Conservation (phyloP, 768 basidiomycete species). For the Amanita subjunquillea region DNA sequence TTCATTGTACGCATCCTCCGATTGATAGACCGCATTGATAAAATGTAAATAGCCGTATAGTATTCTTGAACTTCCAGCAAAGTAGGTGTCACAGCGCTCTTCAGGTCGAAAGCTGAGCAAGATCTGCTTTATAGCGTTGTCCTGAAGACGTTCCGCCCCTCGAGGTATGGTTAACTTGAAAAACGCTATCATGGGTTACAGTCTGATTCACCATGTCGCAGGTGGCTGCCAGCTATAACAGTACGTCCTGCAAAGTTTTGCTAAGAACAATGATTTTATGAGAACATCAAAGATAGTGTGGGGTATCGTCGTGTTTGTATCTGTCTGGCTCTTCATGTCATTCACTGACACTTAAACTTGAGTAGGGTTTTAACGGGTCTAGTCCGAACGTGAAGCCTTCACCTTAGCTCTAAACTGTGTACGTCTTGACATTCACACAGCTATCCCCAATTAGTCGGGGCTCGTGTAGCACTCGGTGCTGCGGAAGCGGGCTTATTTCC, state of each 20-base stretch:
- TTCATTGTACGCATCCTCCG: slow-evolving; percentile 41
- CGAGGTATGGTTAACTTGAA: slow-evolving; percentile 26
- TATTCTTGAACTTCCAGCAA: slow-evolving; percentile 60
- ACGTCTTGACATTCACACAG: background rate
- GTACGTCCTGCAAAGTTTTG: slow-evolving; percentile 22
- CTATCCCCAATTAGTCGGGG: background rate
- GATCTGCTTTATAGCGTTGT: slow-evolving; percentile 27
- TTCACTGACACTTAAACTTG: background rate
- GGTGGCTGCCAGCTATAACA: slow-evolving; percentile 61
- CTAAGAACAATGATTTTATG: background rate
- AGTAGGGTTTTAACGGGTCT: slow-evolving; percentile 54
- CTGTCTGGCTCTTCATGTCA: background rate
- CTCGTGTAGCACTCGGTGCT: slow-evolving; percentile 25
- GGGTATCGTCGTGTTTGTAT: slow-evolving; percentile 50
- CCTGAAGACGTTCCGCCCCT: slow-evolving; percentile 54
- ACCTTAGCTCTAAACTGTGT: background rate
- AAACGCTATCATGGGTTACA: no score
- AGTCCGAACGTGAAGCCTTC: slow-evolving; percentile 43
- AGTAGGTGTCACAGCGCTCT: slow-evolving; percentile 28
- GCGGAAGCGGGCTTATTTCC: slow-evolving; percentile 69
- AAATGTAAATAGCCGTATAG: slow-evolving; percentile 36
- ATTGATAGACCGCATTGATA: background rate
- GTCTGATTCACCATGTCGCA: slow-evolving; percentile 6
- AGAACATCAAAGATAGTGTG: slow-evolving; percentile 35
- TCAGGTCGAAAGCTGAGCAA: slow-evolving; percentile 3